Evolutionary conservation across 2,329 filamentous ascomycete species (phyloP).

Genomic region (Fusarium tjaetaba): DNA sequence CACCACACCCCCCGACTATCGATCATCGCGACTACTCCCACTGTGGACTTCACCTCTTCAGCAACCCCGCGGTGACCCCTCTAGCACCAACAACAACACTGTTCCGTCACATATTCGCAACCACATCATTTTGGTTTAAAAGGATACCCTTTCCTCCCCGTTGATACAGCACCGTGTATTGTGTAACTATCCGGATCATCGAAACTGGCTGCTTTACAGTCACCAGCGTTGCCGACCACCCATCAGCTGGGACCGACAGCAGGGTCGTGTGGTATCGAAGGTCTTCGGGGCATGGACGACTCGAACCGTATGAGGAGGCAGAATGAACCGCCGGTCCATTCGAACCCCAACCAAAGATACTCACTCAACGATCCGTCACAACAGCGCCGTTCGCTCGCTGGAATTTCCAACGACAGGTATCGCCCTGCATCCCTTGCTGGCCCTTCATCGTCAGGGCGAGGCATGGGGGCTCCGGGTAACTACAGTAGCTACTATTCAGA

Average conservation of each 20-base stretch:
- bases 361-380: conserved; percentile 60
- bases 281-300: conserved; percentile 79
- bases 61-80: conserved; percentile 44
- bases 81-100: conserved; percentile 26
- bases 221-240: conserved; percentile 61
- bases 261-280: conserved; percentile 62
- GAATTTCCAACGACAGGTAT: conserved; percentile 55
- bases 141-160: background rate
- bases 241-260: conserved; percentile 70
- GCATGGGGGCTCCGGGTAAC: conserved; percentile 65
- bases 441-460: conserved; percentile 58
- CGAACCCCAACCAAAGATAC: conserved; percentile 65
- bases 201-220: conserved; percentile 42
- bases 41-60: conserved; percentile 35
- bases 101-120: conserved; percentile 11
- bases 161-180: conserved; percentile 16
- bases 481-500: conserved; percentile 70
- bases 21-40: conserved; percentile 40
- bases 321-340: conserved; percentile 75
- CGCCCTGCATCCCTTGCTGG: conserved; percentile 61
- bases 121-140: background rate
- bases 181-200: conserved; percentile 16
- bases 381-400: conserved; percentile 51
- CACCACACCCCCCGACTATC: conserved; percentile 38
- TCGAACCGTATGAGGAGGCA: conserved; percentile 78